Conservation (phyloP, 345 rosid species). For the Rhodamnia argentea region DNA sequence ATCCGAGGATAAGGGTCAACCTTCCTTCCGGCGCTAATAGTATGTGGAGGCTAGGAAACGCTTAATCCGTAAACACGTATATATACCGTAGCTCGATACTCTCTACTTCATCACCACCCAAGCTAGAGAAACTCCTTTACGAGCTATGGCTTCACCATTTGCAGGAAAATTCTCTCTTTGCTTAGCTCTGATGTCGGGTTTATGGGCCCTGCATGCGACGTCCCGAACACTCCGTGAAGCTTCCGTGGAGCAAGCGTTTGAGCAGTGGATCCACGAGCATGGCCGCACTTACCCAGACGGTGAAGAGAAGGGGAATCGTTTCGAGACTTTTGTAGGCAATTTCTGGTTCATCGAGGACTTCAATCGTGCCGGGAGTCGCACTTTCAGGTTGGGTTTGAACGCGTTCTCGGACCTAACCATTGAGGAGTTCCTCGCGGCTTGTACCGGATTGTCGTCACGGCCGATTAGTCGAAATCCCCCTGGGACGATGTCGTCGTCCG, state of each 20-base stretch:
- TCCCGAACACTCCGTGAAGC: not conserved
- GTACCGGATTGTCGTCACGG: constrained; percentile 16
- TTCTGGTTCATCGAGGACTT: constrained; percentile 22
- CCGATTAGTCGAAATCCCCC: not conserved
- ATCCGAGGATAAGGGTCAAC: not conserved
- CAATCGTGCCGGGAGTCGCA: constrained; percentile 12
- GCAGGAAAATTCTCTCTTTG: not conserved
- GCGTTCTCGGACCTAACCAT: constrained; percentile 37
- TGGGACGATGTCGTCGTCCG: not conserved
- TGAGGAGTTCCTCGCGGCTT: constrained; percentile 28
- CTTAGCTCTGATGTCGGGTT: not conserved
- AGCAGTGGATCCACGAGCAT: constrained; percentile 28
- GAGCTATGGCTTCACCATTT: not conserved
- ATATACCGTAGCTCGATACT: not conserved
- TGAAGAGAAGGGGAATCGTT: constrained; percentile 21
- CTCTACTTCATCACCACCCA: not conserved
- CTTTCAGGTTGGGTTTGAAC: constrained; percentile 26
- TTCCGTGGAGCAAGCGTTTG: not conserved
- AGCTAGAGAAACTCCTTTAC: not conserved
- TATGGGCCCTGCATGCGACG: not conserved
- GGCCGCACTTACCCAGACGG: constrained; percentile 13
- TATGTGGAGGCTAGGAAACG: not conserved
- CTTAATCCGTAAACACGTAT: not conserved
- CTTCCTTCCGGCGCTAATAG: not conserved
- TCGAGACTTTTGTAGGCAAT: constrained; percentile 30